Evolutionary conservation across 1,284 basidiomycete species (phyloP), one percentile per base, ranked within the genome.

Genomic region (Neolentinus lepideus): DNA sequence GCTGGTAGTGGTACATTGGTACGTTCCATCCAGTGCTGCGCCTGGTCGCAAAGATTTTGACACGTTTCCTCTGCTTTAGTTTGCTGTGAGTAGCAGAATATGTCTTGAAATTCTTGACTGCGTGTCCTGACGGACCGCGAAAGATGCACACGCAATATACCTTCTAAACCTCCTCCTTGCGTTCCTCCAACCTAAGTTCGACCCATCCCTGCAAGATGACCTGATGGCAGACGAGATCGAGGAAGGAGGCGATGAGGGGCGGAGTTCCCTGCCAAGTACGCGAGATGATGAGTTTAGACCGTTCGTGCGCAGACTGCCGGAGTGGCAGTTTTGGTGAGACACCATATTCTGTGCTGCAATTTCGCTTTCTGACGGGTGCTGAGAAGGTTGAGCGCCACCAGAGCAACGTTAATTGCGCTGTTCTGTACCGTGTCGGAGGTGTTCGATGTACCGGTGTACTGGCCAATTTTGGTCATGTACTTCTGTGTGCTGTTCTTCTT

Each of bases 391-490:
- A 93, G 92, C 8, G 81, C 93, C 0, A 99, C 95, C 3, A 88
- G 93, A 56, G 94, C 97, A 3, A 90, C 90, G 22, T 54, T 90
- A 16, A 71, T 99, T 56, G 89, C 94, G 3, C 68, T 97, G 50
- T 71, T 88, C 54, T 88, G 88, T 69, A 92, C 94, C 2, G 74
- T 87, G 58, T 94, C 88, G 26, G 80, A 87, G 51, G 69, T 83
- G 36, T 96, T 96, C 64, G 94, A 98, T 69, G 88, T 98, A 19
- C 96, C 96, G 11, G 96, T 99, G 22, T 98, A 97, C 73, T 98
- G 96, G 94, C 94, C 94, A 11, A 97, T 98, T 71, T 81, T 97
- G 51, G 85, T 98, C 62, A 78, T 98, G 63, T 97, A 97, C 76
- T 94, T 94, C 77, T 85, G 88, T 69, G 84, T 91, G 53, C 78